Base-by-base conservation (phyloP, 345 rosid species). In the Ailanthus altissimus region DNA sequence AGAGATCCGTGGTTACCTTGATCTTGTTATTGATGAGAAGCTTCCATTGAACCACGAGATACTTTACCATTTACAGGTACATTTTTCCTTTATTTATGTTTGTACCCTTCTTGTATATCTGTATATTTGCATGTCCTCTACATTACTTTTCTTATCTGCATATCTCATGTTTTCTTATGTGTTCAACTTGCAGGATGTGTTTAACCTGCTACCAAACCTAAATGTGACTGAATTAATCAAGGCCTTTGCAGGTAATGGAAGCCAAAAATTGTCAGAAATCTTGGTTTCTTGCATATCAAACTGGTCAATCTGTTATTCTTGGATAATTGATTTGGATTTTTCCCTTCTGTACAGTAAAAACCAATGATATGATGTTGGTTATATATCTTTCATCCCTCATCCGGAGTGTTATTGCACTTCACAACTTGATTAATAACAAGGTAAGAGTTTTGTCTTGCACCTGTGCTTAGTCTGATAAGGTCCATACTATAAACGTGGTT, bases 341-440 rank as follows among this genome's bases (percentile, higher is more conserved):
- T 62, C 63, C 45, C 49, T 14, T 72, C 25, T 72, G 13, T 67
- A 77, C 89, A 91, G 91, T 91, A 62, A 89, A 89, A 88, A 91
- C 93, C 43, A 89, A 91, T 82, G 95, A 88, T 80, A 89, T 89
- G 95, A 91, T 91, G 95, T 70, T 91, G 81, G 95, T 91, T 58
- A 89, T 86, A 49, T 88, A 89, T 75, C 88, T 91, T 32, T 89
- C 93, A 2, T 91, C 93, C 54, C 89, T 91, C 69, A 88, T 88
- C 70, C 81, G 95, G 75, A 88, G 91, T 67, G 89, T 89, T 46
- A 90, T 95, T 53, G 99, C 99, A 0, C 93, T 95, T 51, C 98
- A 95, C 83, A 93, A 92, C 87, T 87, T 92, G 94, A 95, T 95
- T 85, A 93, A 89, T 83, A 90, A 95, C 85, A 95, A 95, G 96